These are phyloP conservation scores for Colletotrichum sidae DNA, from an alignment of 2,329 filamentous ascomycete genomes.

Conservation along the genomic window DNA sequence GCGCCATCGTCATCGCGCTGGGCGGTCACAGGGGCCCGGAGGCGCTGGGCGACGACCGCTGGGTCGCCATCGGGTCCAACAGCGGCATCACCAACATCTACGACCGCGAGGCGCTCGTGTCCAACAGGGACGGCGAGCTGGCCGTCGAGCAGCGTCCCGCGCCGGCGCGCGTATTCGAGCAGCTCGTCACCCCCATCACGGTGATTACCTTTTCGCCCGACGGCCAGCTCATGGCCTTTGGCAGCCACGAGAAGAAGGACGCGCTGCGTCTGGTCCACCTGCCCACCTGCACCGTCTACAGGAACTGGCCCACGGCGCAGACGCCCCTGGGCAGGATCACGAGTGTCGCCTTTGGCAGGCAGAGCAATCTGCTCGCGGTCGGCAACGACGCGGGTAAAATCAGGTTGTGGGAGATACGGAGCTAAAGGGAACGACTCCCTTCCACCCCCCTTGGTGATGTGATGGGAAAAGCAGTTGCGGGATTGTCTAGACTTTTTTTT, in stretches of 20 bases:
- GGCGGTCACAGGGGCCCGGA: conserved; percentile 75
- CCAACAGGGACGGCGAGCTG: conserved; percentile 48
- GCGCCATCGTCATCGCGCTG: conserved; percentile 83
- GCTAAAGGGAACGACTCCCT: conserved; percentile 51
- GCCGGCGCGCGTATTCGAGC: conserved; percentile 81
- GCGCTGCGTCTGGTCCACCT: conserved; percentile 89
- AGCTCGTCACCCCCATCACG: conserved; percentile 88
- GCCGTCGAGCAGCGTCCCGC: conserved; percentile 75
- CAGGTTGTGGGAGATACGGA: conserved; percentile 88
- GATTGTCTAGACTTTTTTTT: background rate
- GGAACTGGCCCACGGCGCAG: conserved; percentile 94
- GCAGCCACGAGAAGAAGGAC: conserved; percentile 88
- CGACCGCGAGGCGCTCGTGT: conserved; percentile 77
- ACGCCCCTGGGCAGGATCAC: conserved; percentile 90
- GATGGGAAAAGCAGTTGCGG: conserved; percentile 6
- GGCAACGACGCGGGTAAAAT: conserved; percentile 92
- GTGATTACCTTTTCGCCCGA: conserved; percentile 86
- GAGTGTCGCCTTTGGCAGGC: conserved; percentile 74
- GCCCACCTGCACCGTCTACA: conserved; percentile 92
- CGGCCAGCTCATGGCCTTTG: conserved; percentile 89
- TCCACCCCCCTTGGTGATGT: too few relatives aligned
- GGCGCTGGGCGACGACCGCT: conserved; percentile 81
- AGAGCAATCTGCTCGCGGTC: conserved; percentile 80
- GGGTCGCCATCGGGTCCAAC: conserved; percentile 88
- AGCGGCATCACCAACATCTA: conserved; percentile 95